Percentiles rank a stretch among this genome's conserved stretches.
Evolutionary conservation across 306 rosid species (phyloP).

Genomic region (Medicago lupulina): DNA sequence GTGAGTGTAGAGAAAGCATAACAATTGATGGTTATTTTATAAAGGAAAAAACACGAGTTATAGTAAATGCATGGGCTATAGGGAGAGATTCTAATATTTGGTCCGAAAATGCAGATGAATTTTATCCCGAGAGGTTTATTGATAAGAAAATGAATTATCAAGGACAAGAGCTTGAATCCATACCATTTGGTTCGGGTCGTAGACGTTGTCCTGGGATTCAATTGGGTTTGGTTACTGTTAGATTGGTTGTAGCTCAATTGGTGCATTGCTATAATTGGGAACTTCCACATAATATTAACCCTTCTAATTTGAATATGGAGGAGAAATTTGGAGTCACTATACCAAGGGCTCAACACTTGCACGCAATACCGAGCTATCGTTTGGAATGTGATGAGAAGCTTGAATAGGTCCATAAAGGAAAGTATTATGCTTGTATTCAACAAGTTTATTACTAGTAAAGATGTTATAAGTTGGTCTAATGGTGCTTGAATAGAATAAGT

Average conservation of each 20-base stretch:
- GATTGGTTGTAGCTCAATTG: not conserved
- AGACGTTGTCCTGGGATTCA: not conserved
- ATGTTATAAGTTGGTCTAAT: not conserved
- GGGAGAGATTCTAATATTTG: not conserved
- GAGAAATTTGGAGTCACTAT: not conserved
- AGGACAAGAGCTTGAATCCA: not conserved
- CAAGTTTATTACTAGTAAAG: not conserved
- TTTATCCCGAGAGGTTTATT: not conserved
- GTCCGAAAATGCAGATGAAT: not conserved
- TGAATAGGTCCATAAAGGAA: not conserved
- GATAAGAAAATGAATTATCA: constrained; percentile 1
- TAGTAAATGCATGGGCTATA: not conserved
- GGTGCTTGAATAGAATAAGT: not conserved
- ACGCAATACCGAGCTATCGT: not conserved
- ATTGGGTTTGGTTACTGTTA: not conserved
- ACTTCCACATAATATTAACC: not conserved
- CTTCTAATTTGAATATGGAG: not conserved
- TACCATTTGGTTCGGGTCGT: constrained; percentile 2
- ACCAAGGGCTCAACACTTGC: not conserved
- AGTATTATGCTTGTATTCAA: not conserved
- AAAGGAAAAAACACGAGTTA: not conserved
- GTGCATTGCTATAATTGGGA: constrained; percentile 1
- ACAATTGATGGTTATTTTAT: not conserved
- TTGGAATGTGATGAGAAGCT: not conserved
- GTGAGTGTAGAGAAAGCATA: not conserved